Evolutionary conservation across 1,139 yeast genomes (phyloP).

Genomic region (Yamadazyma kanchanaburiensis): DNA sequence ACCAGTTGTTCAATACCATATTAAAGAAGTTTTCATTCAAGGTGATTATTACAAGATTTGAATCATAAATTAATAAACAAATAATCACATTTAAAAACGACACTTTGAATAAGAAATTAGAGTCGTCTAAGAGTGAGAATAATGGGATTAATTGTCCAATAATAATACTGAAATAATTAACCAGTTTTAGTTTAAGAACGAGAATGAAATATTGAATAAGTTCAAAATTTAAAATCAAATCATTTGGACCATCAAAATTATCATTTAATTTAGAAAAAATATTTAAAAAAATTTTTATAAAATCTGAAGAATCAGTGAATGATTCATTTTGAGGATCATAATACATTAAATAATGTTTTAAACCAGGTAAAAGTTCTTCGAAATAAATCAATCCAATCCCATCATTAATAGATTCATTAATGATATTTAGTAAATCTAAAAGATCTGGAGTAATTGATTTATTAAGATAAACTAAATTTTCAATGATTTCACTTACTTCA

Average conservation of each 20-base stretch:
- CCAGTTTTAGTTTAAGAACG: conserved; percentile 33
- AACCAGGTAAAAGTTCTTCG: conserved; percentile 73
- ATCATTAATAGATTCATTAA: conserved; percentile 50
- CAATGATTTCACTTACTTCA: conserved; percentile 81
- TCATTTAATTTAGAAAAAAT: conserved; percentile 24
- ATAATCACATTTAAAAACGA: conserved; percentile 64
- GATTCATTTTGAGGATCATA: conserved; percentile 52
- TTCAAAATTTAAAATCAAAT: conserved; percentile 48
- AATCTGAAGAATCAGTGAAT: conserved; percentile 11
- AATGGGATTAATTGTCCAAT: conserved; percentile 5
- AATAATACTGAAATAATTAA: conserved; percentile 11
- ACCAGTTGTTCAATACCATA: conserved; percentile 69
- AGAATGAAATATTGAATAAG: conserved; percentile 55
- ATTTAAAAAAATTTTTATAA: conserved; percentile 6
- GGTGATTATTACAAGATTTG: conserved; percentile 50
- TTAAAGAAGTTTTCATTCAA: conserved; percentile 46
- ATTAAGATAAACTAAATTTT: conserved; percentile 76
- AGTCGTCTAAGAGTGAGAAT: conserved; percentile 4
- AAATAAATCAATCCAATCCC: conserved; percentile 59
- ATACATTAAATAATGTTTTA: conserved; percentile 75
- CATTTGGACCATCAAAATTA: conserved; percentile 41
- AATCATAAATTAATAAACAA: conserved; percentile 62
- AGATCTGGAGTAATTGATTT: conserved; percentile 68
- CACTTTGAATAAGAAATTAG: conserved; percentile 38
- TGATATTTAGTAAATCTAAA: conserved; percentile 67